Conservation (phyloP, 345 rosid genomes). For the Microcos paniculata region DNA sequence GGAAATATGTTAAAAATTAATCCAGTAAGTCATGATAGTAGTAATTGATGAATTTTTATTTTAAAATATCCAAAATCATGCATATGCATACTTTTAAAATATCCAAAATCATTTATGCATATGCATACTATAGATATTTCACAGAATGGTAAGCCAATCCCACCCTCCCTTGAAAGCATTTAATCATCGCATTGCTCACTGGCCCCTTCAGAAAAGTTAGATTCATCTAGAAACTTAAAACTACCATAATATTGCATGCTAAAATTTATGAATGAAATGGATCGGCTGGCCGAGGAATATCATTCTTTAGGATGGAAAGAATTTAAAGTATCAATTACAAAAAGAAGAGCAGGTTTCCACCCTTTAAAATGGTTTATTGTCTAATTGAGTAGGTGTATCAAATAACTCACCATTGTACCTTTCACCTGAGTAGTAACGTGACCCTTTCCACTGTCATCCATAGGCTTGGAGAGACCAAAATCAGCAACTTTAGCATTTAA, state of each 20-base stretch:
- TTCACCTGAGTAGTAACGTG: constrained; percentile 94
- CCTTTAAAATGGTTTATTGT: neutral
- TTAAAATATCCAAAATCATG: no score
- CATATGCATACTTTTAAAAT: no score
- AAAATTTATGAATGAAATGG: no score
- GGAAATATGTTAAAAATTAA: neutral
- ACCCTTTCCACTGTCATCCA: constrained; percentile 54
- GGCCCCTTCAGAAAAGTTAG: neutral
- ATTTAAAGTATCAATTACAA: neutral
- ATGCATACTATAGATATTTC: no score
- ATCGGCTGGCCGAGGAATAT: neutral
- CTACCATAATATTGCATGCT: neutral
- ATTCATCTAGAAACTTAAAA: no score
- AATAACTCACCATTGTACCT: constrained; percentile 83
- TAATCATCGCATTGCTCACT: no score
- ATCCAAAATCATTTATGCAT: no score
- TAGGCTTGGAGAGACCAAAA: constrained; percentile 85
- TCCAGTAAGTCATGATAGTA: neutral
- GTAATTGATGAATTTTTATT: neutral
- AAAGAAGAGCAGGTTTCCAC: no score
- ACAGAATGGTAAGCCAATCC: neutral
- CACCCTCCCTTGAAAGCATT: neutral
- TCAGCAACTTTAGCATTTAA: constrained; percentile 88
- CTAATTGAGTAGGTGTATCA: neutral
- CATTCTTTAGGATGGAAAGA: neutral